Percentiles rank a stretch among this genome's conserved stretches.
Conservation (phyloP, 352 stramenopile genomes). For the Achlya hypogyna region DNA sequence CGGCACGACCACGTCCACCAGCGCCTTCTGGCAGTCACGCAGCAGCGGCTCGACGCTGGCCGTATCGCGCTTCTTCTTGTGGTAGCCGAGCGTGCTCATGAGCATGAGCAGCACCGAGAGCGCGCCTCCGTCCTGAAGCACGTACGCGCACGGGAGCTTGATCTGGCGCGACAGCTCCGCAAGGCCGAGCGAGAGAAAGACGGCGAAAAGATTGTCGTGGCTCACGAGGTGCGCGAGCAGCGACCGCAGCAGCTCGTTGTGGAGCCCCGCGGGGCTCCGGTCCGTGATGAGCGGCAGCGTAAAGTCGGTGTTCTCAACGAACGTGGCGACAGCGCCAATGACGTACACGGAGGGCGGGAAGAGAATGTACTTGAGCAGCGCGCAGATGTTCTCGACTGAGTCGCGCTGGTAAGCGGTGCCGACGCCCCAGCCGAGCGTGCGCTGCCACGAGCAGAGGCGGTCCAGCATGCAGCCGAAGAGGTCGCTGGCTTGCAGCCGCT, state of each 20-base stretch:
- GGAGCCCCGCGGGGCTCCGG: conserved; percentile 60
- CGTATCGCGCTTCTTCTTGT: conserved; percentile 74
- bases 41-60: conserved; percentile 57
- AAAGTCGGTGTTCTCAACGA: conserved; percentile 78
- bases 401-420: conserved; percentile 77
- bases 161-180: conserved; percentile 60
- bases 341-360: conserved; percentile 80
- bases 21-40: conserved; percentile 32
- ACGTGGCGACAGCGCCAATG: conserved; percentile 73
- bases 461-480: conserved; percentile 74
- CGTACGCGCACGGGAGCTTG: conserved; percentile 9
- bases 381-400: conserved; percentile 82
- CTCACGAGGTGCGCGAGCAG: conserved; percentile 56
- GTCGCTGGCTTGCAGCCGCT: conserved; percentile 49
- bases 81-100: conserved; percentile 74
- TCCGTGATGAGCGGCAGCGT: conserved; percentile 76
- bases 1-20: conserved; percentile 46
- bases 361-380: conserved; percentile 77
- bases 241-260: conserved; percentile 79
- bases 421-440: conserved; percentile 74
- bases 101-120: conserved; percentile 82
- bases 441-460: conserved; percentile 68
- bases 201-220: conserved; percentile 60
- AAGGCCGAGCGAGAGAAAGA: conserved; percentile 70
- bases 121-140: conserved; percentile 54